A percentile compares a stretch with the other conserved stretches of the same genome.
Conservation (phyloP, 164 flowering plant species). For the Berberis vulgaris region DNA sequence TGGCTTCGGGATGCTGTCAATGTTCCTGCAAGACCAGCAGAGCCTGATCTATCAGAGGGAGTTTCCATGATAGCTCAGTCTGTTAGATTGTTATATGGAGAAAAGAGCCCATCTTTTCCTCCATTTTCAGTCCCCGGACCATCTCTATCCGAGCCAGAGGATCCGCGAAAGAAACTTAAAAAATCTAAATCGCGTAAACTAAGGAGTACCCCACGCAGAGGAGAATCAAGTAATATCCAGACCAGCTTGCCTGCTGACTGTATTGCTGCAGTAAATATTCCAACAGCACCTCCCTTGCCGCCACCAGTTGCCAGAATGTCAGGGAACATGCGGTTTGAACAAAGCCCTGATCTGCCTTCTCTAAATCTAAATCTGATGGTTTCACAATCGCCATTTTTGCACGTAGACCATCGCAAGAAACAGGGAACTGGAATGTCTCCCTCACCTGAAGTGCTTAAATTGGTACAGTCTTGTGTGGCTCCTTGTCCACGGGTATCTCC, state of each 20-base stretch:
- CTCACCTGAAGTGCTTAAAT: conserved; percentile 58
- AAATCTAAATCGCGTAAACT: conserved; percentile 28
- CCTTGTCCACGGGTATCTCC: conserved; percentile 31
- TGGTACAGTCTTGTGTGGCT: conserved; percentile 58
- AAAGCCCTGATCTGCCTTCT: conserved; percentile 27
- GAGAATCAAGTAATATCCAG: conserved; percentile 20
- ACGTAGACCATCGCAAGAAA: conserved; percentile 21
- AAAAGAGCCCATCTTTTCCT: conserved; percentile 59
- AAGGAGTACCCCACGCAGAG: conserved; percentile 18
- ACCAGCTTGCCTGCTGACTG: conserved; percentile 18
- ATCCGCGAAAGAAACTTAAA: conserved; percentile 56
- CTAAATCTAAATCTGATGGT: conserved; percentile 21
- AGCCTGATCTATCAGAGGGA: conserved; percentile 64
- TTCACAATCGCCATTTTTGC: conserved; percentile 26
- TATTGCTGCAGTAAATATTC: conserved; percentile 28
- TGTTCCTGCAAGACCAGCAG: conserved; percentile 43
- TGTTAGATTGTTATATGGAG: conserved; percentile 77
- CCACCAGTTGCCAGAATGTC: conserved; percentile 15
- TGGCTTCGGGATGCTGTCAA: conserved; percentile 96
- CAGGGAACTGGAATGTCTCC: conserved; percentile 35
- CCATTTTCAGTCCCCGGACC: conserved; percentile 81
- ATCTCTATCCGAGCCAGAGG: conserved; percentile 66
- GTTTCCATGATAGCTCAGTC: conserved; percentile 89
- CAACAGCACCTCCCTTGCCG: conserved; percentile 22
- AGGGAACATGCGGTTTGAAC: conserved; percentile 29